A percentile compares a stretch with the other conserved stretches of the same genome.
Evolutionary conservation across 768 basidiomycete genomes (phyloP).

Genomic region (Thelephora ganbajun): DNA sequence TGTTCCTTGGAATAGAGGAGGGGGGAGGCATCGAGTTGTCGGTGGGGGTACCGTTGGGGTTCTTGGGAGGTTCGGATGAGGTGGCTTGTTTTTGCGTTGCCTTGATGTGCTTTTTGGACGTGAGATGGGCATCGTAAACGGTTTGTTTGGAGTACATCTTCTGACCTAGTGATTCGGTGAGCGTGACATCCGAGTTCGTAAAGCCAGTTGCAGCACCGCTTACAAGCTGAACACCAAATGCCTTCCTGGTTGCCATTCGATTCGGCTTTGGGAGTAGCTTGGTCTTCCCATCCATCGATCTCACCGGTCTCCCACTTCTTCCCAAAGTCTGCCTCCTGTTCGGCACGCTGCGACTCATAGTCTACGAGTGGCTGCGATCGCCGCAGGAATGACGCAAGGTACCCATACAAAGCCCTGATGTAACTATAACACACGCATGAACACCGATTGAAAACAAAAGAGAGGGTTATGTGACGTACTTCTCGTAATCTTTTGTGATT

Average conservation of each 20-base stretch:
- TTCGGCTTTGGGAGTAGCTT: conserved; percentile 22
- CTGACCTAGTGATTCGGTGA: conserved; percentile 37
- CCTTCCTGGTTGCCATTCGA: conserved; percentile 37
- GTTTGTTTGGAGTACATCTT: conserved; percentile 94
- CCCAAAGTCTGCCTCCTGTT: conserved; percentile 58
- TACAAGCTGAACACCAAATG: conserved; percentile 92
- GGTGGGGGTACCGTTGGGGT: conserved; percentile 45
- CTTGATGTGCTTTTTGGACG: conserved; percentile 92
- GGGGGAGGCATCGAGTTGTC: conserved; percentile 27
- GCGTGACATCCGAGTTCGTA: conserved; percentile 1
- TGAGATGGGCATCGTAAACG: conserved; percentile 91
- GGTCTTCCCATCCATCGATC: conserved; percentile 62
- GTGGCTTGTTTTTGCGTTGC: conserved; percentile 61
- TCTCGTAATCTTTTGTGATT: conserved; percentile 63
- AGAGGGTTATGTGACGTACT: conserved; percentile 30
- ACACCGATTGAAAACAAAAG: conserved; percentile 5
- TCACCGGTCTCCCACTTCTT: conserved; percentile 68
- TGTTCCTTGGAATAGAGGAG: conserved; percentile 23
- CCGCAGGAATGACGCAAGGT: conserved; percentile 77
- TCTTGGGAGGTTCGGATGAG: conserved; percentile 26
- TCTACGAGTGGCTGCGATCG: conserved; percentile 77
- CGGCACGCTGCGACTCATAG: conserved; percentile 48
- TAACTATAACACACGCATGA: conserved; percentile 37
- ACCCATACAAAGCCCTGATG: conserved; percentile 66
- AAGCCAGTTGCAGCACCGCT: conserved; percentile 17